Evolutionary conservation across 805 yeast species (phyloP).

Genomic region (Wilhelminamyces savonicus): DNA sequence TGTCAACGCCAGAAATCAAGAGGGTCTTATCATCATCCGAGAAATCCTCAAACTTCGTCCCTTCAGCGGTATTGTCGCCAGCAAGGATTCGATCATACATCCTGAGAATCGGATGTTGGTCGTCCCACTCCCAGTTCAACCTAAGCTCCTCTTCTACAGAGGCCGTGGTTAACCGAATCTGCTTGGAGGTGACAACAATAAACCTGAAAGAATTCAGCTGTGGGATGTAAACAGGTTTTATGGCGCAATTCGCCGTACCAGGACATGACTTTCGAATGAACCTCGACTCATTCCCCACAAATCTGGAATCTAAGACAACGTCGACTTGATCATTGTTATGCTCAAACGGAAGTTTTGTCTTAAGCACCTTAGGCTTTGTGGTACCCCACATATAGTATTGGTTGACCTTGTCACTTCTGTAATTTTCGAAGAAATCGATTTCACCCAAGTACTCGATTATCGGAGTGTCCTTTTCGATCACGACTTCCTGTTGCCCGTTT

Average conservation of each 20-base stretch:
- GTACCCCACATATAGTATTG: constrained; percentile 75
- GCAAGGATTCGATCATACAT: constrained; percentile 28
- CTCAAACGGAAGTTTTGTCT: constrained; percentile 8
- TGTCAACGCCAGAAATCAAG: constrained; percentile 56
- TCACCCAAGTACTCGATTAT: constrained; percentile 70
- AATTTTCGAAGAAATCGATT: constrained; percentile 57
- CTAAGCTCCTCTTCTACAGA: constrained; percentile 56
- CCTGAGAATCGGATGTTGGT: constrained; percentile 62
- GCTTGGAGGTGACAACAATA: constrained; percentile 48
- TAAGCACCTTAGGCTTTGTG: constrained; percentile 39
- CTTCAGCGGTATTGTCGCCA: constrained; percentile 18
- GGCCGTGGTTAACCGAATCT: constrained; percentile 32
- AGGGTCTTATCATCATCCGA: constrained; percentile 47
- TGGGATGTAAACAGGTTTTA: constrained; percentile 42
- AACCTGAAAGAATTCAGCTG: constrained; percentile 42
- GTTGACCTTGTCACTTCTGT: constrained; percentile 59
- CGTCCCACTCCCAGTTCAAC: constrained; percentile 87
- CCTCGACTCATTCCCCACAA: constrained; percentile 68
- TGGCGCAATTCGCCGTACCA: constrained; percentile 58
- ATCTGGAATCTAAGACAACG: constrained; percentile 72
- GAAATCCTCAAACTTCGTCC: constrained; percentile 46
- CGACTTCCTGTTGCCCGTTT: constrained; percentile 1
- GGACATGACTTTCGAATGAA: constrained; percentile 71
- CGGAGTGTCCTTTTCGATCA: constrained; percentile 41
- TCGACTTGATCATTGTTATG: constrained; percentile 53